Base-by-base conservation (phyloP, 1,139 yeast species). In the Arxiozyma bovina region DNA sequence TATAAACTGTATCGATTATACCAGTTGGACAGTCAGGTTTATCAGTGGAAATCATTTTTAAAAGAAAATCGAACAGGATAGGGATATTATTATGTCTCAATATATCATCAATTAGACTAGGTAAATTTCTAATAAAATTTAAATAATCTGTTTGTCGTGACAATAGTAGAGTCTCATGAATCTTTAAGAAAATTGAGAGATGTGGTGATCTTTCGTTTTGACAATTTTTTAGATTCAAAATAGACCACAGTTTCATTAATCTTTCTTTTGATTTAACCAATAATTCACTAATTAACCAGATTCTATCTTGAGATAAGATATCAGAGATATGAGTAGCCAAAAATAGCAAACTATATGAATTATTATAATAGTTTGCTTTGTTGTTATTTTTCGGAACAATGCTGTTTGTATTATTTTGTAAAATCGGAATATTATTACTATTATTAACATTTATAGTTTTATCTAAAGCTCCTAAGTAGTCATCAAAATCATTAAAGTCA, bases 211-310 rank as follows among this genome's bases (percentile, higher is more conserved):
- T 60, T 78, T 78, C 67, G 76, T 76, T 59, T 82, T 83, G 55
- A 81, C 81, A 58, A 83, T 77, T 75, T 12, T 76, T 75, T 55
- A 72, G 73, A 60, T 87, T 88, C 53, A 93, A 76, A 42, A 91
- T 77, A 17, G 80, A 72, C 99, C 99, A 93, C 52, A 94, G 74
- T 63, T 79, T 81, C 57, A 81, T 78, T 58, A 94, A 70, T 54
- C 86, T 77, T 5, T 72, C 71, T 1, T 81, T 76, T 53, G 84
- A 81, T 64, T 87, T 94, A 79, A 93, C 87, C 44, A 93, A 81
- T 0, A 96, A 83, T 65, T 93, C 97, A 9, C 95, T 86, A 38
- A 94, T 77, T 9, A 96, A 81, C 96, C 97, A 90, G 18, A 87
- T 90, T 67, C 41, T 44, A 11, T 91, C 96, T 17, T 93, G 85